Conservation (phyloP, 2,329 filamentous ascomycete species). For the Teratosphaeria destructans region DNA sequence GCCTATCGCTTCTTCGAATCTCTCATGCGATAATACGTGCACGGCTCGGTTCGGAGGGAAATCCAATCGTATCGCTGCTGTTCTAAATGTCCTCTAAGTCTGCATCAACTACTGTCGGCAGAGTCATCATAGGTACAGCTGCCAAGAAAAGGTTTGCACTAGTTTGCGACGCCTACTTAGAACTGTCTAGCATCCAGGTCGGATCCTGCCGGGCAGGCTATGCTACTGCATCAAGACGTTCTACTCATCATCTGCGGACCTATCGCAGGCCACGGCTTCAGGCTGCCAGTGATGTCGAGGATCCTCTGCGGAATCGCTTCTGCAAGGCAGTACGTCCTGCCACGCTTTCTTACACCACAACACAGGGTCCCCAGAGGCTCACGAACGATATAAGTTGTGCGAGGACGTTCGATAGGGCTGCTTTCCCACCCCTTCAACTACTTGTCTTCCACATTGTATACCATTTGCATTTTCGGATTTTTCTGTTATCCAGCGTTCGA, state of each 20-base stretch:
- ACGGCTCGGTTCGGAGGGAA: neutral
- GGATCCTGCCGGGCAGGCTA: neutral
- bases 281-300: neutral
- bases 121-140: slow-evolving; percentile 3
- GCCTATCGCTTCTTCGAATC: neutral
- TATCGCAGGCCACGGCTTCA: neutral
- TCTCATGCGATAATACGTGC: neutral
- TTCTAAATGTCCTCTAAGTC: neutral
- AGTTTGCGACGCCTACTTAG: neutral
- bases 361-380: neutral
- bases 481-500: neutral
- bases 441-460: neutral
- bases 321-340: neutral
- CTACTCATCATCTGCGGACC: neutral
- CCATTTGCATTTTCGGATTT: neutral
- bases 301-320: neutral
- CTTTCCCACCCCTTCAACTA: neutral
- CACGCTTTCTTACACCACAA: neutral
- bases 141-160: neutral
- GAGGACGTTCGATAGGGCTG: neutral
- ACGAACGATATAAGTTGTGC: neutral
- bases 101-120: neutral
- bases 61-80: neutral
- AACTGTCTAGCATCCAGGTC: neutral
- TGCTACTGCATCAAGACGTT: neutral